phyloP scores from a whole-genome alignment of 1,139 yeast genomes.

The Geotrichum bryndzae region DNA sequence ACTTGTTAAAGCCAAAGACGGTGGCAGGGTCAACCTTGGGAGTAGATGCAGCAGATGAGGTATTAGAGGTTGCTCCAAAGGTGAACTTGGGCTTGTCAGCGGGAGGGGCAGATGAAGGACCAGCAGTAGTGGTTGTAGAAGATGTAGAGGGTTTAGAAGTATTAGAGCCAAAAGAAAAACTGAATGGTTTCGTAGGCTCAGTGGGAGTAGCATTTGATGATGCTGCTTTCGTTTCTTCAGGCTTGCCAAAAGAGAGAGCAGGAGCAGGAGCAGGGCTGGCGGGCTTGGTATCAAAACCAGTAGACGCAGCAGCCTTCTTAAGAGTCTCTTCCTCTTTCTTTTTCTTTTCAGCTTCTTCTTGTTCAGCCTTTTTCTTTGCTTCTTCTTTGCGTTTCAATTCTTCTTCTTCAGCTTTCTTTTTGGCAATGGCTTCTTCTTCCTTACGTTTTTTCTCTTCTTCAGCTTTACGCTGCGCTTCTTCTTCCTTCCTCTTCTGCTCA shows the following conservation, averaged over 20 bases:
- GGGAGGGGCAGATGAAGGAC: constrained; percentile 3
- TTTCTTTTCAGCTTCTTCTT: constrained; percentile 1
- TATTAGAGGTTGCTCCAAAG: neutral
- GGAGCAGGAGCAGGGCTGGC: neutral
- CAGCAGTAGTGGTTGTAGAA: neutral
- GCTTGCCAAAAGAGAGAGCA: neutral
- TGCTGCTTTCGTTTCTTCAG: constrained; percentile 5
- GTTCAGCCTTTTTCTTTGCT: constrained; percentile 6
- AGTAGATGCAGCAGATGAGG: constrained; percentile 1
- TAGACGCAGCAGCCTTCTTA: neutral
- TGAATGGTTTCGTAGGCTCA: neutral
- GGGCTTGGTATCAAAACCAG: neutral
- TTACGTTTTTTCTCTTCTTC: constrained; percentile 11
- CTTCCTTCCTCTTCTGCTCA: constrained; percentile 6
- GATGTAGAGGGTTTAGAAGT: neutral
- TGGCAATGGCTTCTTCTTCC: neutral
- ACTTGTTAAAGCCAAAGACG: constrained; percentile 10
- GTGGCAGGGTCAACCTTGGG: constrained; percentile 6
- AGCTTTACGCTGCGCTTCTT: constrained; percentile 1
- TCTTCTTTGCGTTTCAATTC: constrained; percentile 8
- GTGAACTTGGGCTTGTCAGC: neutral
- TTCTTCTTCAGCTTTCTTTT: neutral
- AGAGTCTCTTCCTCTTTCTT: constrained; percentile 7
- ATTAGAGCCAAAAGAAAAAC: neutral
- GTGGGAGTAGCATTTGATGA: neutral